Base-by-base conservation (phyloP, 192 early-diverging fungal species). In the Coemansia sp. region DNA sequence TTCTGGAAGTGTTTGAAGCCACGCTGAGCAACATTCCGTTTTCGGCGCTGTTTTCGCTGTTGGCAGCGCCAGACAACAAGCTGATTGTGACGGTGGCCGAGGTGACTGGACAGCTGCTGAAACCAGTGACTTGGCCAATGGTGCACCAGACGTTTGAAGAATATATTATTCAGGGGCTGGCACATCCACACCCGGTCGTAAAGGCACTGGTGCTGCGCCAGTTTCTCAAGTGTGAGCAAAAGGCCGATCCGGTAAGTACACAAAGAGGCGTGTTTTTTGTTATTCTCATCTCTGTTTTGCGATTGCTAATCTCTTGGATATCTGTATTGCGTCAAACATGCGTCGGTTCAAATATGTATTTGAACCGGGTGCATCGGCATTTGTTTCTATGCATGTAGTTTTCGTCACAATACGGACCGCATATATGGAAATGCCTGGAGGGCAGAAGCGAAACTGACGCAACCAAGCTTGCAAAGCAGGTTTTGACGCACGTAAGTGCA, bases 71-170 rank as follows among this genome's bases (percentile, higher is more conserved):
- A 3, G 70, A 77, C 65, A 76, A 73, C 57, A 64, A 49, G 65
- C 63, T 82, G 52, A 71, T 82, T 19, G 75, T 69, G 14, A 59
- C 53, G 2, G 74, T 77, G 29, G 67, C 72, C 25, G 69, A 69
- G 32, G 67, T 77, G 23, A 72, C 71, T 0, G 62, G 58, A 12
- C 75, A 63, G 51, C 69, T 82, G 58, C 63, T 82, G 39, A 69
- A 62, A 56, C 80, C 80, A 14, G 67, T 77, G 50, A 71, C 65
- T 8, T 81, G 73, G 72, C 14, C 69, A 6, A 76, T 76, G 70
- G 66, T 81, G 41, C 70, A 82, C 56, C 67, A 76, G 61, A 76
- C 70, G 25, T 77, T 77, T 22, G 74, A 77, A 32, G 80, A 82
- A 58, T 77, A 82, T 52, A 75, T 82, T 24, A 65, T 77, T 29